Evolutionary conservation across 108 stramenopile genomes (phyloP), one percentile per base, ranked within the genome.

Genomic region (Nannochloropsis gaditana): DNA sequence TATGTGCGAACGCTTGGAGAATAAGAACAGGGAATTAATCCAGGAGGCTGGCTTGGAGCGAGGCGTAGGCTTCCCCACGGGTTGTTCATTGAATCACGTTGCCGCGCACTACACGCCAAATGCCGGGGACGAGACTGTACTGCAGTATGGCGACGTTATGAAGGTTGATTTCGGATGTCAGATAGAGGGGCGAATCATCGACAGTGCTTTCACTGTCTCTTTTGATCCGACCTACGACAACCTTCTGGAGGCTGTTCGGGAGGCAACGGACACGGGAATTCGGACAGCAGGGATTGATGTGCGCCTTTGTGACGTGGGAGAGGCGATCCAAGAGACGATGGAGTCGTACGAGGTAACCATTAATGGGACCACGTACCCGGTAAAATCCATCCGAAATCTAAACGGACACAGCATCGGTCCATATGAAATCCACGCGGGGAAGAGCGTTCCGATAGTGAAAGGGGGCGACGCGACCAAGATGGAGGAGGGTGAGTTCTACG

Each of bases 91-190:
- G 43, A 97, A 99, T 90, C 96, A 99, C 89, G 96, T 99, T 9
- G 99, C 99, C 17, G 99, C 99, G 9, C 99, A 98, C 88, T 99
- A 98, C 91, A 98, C 97, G 9, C 99, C 99, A 80, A 99, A 99
- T 87, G 43, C 84, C 21, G 99, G 99, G 1, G 99, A 99, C 89
- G 91, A 96, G 44, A 97, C 96, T 19, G 96, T 95, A 11, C 90
- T 84, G 31, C 82, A 85, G 87, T 85, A 88, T 59, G 87, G 87
- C 43, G 87, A 88, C 45, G 87, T 88, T 31, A 88, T 88, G 87
- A 88, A 88, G 82, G 87, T 99, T 2, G 99, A 99, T 86, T 99
- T 99, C 91, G 99, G 99, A 9, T 96, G 96, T 1, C 99, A 99
- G 88, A 95, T 99, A 82, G 97, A 98, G 83, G 99, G 99, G 41